Conservation (phyloP, 2,329 filamentous ascomycete species). For the Alternaria ethzedia region DNA sequence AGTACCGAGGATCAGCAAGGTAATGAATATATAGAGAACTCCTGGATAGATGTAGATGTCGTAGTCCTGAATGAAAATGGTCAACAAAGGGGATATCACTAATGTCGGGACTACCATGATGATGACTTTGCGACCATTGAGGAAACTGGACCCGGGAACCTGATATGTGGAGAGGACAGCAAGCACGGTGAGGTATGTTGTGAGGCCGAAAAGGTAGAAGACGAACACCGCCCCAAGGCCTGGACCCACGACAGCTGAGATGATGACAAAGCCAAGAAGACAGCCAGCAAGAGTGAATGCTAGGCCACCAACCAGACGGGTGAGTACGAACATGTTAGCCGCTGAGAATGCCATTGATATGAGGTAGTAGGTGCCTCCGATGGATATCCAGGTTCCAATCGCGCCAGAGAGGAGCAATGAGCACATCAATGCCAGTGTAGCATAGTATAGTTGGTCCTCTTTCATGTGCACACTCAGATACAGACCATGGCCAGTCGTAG, state of each 20-base stretch:
- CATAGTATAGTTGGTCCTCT: constrained; percentile 56
- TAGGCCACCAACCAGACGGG: constrained; percentile 59
- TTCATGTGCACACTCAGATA: constrained; percentile 67
- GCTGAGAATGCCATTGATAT: constrained; percentile 63
- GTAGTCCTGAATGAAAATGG: constrained; percentile 58
- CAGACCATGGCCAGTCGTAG: constrained; percentile 64
- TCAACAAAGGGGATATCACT: constrained; percentile 63
- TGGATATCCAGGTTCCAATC: constrained; percentile 68
- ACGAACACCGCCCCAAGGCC: constrained; percentile 63
- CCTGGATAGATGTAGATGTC: constrained; percentile 64
- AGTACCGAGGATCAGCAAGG: constrained; percentile 59
- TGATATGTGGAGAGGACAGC: constrained; percentile 55
- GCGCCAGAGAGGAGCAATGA: constrained; percentile 65
- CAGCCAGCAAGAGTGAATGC: constrained; percentile 60
- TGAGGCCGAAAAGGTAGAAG: constrained; percentile 64
- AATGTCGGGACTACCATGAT: constrained; percentile 63
- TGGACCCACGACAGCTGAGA: constrained; percentile 53
- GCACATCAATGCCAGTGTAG: constrained; percentile 65
- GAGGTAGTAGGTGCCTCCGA: constrained; percentile 68
- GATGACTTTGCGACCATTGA: constrained; percentile 64
- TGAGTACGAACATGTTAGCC: constrained; percentile 62
- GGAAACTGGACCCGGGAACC: constrained; percentile 61
- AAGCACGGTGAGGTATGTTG: constrained; percentile 65
- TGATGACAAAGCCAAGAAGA: constrained; percentile 59
- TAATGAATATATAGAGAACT: constrained; percentile 61